Evolutionary conservation across 2,329 filamentous ascomycete species (phyloP).

Genomic region (Aspergillus hiratsukae): DNA sequence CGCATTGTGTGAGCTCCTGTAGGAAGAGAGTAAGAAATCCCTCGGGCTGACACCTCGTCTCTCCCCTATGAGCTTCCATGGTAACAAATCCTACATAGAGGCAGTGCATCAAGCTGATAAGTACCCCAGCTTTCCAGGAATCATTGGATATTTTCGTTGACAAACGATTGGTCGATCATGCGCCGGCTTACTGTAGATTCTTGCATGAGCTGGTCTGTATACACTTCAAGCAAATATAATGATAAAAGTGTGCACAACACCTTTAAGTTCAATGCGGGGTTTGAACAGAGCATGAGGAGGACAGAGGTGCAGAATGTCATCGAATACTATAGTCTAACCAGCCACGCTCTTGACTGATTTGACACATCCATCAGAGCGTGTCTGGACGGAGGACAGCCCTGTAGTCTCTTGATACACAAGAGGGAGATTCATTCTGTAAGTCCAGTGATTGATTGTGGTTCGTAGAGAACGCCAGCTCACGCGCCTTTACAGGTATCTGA

Average conservation of each 20-base stretch:
- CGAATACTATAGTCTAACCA: neutral
- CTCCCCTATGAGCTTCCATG: neutral
- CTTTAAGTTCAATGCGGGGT: neutral
- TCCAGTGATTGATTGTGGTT: neutral
- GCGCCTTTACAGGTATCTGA: neutral
- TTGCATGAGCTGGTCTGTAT: neutral
- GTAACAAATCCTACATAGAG: neutral
- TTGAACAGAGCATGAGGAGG: neutral
- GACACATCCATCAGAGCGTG: neutral
- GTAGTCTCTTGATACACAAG: neutral
- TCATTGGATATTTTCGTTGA: neutral
- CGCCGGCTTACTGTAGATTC: neutral
- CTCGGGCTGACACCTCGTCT: neutral
- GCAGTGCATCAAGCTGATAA: no score
- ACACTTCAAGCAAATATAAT: neutral
- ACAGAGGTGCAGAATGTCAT: neutral
- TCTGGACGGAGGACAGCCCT: neutral
- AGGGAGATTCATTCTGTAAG: neutral
- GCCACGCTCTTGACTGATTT: neutral
- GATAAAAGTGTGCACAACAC: neutral
- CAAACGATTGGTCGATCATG: neutral
- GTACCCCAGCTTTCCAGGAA: neutral
- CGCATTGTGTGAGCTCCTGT: neutral
- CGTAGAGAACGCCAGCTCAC: neutral
- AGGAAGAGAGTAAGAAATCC: neutral